Evolutionary conservation across 2,329 filamentous ascomycete genomes (phyloP), one percentile per base, ranked within the genome.

Genomic region (Gliomastix tumulicola): DNA sequence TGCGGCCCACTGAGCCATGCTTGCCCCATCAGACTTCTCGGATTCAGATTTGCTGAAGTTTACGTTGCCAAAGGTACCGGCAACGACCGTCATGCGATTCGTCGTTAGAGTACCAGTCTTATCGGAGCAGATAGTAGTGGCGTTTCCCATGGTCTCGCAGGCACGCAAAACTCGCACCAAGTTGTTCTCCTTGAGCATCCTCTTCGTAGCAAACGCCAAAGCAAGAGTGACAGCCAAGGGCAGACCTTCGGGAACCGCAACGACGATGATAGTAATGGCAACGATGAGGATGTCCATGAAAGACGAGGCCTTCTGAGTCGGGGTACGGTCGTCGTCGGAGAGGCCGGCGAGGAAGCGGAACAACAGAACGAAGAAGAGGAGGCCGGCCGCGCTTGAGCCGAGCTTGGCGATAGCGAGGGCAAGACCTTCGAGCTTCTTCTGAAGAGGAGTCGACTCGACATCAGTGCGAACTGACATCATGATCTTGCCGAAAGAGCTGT

Each of bases 331-430:
- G 48, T 74, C 78, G 23, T 62, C 49, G 6, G 72, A 71, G 7
- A 90, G 68, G 13, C 70, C 59, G 23, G 73, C 80, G 18, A 86
- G 64, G 53, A 88, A 90, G 50, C 85, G 81, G 63, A 90, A 85
- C 49, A 89, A 77, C 10, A 89, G 67, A 17, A 88, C 82, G 35
- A 88, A 62, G 54, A 92, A 90, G 16, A 90, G 68, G 7, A 89
- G 59, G 12, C 84, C 58, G 31, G 84, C 84, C 21, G 85, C 79
- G 37, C 76, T 76, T 47, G 82, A 77, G 19, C 72, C 73, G 19
- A 57, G 42, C 41, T 56, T 60, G n/a, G 60, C 59, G 34, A 61
- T 62, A 22, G 48, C 49, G 18, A 53, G 40, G 21, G 56, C 55
- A 7, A 59, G 43, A 7, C 46, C 39, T 27, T 59, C 66, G 4